Evolutionary conservation across 345 rosid genomes (phyloP), one percentile per base, ranked within the genome.

Genomic region (Salix arbutifolia): DNA sequence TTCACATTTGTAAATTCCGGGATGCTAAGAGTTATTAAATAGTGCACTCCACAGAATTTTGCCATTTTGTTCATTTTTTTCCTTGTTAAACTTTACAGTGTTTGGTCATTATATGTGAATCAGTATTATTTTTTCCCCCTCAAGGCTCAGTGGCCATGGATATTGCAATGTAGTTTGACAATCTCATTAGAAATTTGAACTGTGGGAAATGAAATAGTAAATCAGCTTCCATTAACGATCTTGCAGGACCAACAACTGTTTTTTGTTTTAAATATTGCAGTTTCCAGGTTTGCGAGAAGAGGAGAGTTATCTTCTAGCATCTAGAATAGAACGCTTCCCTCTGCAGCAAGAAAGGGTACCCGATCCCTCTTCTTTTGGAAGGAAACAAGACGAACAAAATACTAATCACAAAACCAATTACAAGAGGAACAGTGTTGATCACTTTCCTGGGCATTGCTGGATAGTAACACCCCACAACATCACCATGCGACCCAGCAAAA

Each of bases 341-440:
- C 56, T 37, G 85, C 70, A 86, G 77, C 82, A 78, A 78, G 77
- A 86, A 83, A 5, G 87, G 88, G 70, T 84, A 80, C 18, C 91
- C 91, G 35, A 84, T 83, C 21, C 88, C 87, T 62, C 84, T 80
- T 74, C 91, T 84, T 52, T 69, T 88, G 40, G 91, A 84, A 60
- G 91, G 89, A 78, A 84, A 78, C 61, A 83, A 71, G 40, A 80
- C 87, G 33, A 84, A 64, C 81, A 88, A 35, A 65, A 73, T 79
- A 77, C 88, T 80, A 8, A 83, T 74, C 12, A 76, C 80, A 60
- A 86, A 83, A 7, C 89, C 88, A 38, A 83, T 76, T 25, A 79
- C 74, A 6, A 85, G 84, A 50, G 88, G 91, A 72, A 80, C 83
- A 17, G 40, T 67, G 61, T 85, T 86, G 23, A 71, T 85, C 23